Conservation (phyloP, 805 yeast species). For the Zygosaccharomyces siamensis region DNA sequence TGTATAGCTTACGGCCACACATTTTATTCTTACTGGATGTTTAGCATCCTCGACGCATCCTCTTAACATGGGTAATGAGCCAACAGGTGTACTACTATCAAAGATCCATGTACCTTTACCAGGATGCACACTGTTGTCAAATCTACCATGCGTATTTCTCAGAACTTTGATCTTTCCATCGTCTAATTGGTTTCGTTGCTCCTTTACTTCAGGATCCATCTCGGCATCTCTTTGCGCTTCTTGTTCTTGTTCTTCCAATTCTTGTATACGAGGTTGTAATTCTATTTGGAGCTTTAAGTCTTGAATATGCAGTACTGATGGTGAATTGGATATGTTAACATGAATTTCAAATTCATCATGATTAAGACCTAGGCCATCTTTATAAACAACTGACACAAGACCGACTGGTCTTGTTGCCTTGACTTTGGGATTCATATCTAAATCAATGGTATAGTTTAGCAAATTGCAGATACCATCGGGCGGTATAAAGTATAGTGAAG, state of each 20-base stretch:
- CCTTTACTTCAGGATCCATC: background rate
- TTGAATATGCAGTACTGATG: constrained; percentile 45
- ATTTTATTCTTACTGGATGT: constrained; percentile 9
- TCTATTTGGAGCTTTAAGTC: constrained; percentile 42
- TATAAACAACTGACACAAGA: constrained; percentile 29
- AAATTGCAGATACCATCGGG: constrained; percentile 76
- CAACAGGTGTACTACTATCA: constrained; percentile 52
- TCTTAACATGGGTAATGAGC: constrained; percentile 61
- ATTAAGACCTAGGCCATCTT: constrained; percentile 34
- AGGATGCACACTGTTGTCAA: constrained; percentile 43
- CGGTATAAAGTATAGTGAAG: constrained; percentile 61
- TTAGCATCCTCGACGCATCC: constrained; percentile 44
- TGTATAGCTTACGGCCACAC: constrained; percentile 43
- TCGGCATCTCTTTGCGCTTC: background rate
- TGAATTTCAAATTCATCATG: constrained; percentile 39
- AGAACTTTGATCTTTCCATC: constrained; percentile 46
- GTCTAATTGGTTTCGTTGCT: constrained; percentile 1
- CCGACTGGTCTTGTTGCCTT: constrained; percentile 17
- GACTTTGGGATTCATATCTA: constrained; percentile 27
- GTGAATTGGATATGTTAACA: constrained; percentile 35
- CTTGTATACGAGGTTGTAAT: constrained; percentile 13
- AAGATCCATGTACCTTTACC: constrained; percentile 61
- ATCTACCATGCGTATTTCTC: constrained; percentile 74
- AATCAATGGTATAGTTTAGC: constrained; percentile 58
- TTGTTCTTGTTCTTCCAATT: background rate